Percentiles rank a stretch among this genome's conserved stretches.
Conservation (phyloP, 805 yeast genomes). For the Lipomyces anomalus region DNA sequence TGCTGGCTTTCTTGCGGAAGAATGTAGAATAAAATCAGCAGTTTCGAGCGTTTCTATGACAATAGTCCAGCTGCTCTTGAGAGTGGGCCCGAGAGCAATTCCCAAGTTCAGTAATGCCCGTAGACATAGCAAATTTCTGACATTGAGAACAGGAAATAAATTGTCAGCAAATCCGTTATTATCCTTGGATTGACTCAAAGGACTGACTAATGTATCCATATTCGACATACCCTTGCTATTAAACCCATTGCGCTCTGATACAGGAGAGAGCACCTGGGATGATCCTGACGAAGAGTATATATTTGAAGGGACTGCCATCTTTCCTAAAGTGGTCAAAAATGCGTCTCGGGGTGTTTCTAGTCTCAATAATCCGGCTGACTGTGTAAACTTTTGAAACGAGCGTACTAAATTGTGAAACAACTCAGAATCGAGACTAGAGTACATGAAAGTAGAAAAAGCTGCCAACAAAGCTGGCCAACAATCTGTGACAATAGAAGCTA, state of each 20-base stretch:
- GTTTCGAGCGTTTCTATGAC: constrained; percentile 48
- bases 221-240: constrained; percentile 7
- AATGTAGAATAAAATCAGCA: constrained; percentile 25
- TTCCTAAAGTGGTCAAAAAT: constrained; percentile 36
- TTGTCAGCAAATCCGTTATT: constrained; percentile 1
- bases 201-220: not conserved
- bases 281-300: no score
- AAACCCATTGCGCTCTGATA: constrained; percentile 6
- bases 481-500: constrained; percentile 23
- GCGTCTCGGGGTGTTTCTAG: constrained; percentile 53
- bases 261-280: no score
- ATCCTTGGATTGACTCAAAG: not conserved
- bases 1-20: constrained; percentile 3
- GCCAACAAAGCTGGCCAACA: constrained; percentile 39
- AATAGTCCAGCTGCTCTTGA: constrained; percentile 61
- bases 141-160: constrained; percentile 37
- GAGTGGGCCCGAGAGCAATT: constrained; percentile 70
- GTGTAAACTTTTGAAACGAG: constrained; percentile 74
- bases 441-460: constrained; percentile 48
- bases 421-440: constrained; percentile 64
- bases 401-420: constrained; percentile 62
- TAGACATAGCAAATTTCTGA: constrained; percentile 68
- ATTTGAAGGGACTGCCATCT: constrained; percentile 28
- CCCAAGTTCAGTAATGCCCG: constrained; percentile 75
- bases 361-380: constrained; percentile 72